Percentiles rank a stretch among this genome's conserved stretches.
These are phyloP conservation scores for Colletotrichum tofieldiae DNA, from an alignment of 2,329 filamentous ascomycete species.

Conservation along the genomic window DNA sequence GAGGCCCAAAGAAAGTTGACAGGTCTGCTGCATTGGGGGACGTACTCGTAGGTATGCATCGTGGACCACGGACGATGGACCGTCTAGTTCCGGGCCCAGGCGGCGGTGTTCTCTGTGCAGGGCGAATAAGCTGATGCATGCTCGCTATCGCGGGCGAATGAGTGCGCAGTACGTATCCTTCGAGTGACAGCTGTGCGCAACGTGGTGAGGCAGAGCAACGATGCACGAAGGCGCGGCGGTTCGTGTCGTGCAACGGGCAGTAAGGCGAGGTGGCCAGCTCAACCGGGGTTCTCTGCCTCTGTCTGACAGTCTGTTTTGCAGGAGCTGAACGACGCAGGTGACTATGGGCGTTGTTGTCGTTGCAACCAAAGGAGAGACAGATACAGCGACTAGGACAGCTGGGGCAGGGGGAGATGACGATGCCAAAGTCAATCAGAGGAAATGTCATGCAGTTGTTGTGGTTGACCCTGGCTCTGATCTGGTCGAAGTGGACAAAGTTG, in stretches of 20 bases:
- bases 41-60: background rate
- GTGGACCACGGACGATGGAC: background rate
- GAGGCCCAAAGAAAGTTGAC: background rate
- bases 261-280: conserved; percentile 6
- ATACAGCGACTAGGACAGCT: conserved; percentile 12
- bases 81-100: background rate
- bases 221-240: conserved; percentile 21
- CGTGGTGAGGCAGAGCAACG: conserved; percentile 10
- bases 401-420: conserved; percentile 26
- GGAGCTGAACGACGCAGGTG: background rate
- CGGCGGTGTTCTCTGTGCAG: conserved; percentile 9
- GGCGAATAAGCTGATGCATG: conserved; percentile 11
- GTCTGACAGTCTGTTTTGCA: conserved; percentile 9
- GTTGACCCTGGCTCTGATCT: conserved; percentile 6
- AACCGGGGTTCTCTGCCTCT: conserved; percentile 9
- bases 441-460: conserved; percentile 39
- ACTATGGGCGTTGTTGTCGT: background rate
- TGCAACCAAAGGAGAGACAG: background rate
- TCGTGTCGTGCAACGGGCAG: conserved; percentile 17
- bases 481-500: background rate
- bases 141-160: conserved; percentile 25
- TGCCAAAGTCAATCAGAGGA: conserved; percentile 27
- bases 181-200: conserved; percentile 26
- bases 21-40: background rate
- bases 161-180: conserved; percentile 20